Evolutionary conservation across 2,329 filamentous ascomycete species (phyloP).

Genomic region (Leptodontidium sp.): DNA sequence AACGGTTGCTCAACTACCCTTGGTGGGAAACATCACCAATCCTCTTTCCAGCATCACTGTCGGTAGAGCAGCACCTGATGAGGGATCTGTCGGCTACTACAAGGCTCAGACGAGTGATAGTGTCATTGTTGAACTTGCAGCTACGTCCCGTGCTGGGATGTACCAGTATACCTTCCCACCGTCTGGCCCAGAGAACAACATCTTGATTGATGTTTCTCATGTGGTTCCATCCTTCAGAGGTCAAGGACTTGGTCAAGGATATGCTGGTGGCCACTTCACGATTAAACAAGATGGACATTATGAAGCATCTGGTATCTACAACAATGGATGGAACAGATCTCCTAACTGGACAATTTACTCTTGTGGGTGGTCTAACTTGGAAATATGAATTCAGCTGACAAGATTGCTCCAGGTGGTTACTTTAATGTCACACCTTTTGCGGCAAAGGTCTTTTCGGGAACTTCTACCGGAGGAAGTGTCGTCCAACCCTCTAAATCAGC

Average conservation of each 20-base stretch:
- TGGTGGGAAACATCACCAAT: constrained; percentile 58
- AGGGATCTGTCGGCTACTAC: constrained; percentile 68
- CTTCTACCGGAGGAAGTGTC: constrained; percentile 43
- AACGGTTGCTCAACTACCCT: constrained; percentile 66
- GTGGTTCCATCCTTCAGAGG: constrained; percentile 69
- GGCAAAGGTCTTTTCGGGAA: constrained; percentile 42
- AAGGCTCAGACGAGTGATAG: constrained; percentile 62
- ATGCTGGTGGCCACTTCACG: constrained; percentile 65
- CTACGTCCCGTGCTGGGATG: constrained; percentile 64
- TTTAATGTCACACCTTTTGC: constrained; percentile 37
- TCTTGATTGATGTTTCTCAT: constrained; percentile 51
- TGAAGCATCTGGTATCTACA: constrained; percentile 67
- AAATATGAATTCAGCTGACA: constrained; percentile 14
- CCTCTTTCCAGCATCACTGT: constrained; percentile 65
- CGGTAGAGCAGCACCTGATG: constrained; percentile 58
- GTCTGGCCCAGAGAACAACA: constrained; percentile 47
- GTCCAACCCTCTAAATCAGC: constrained; percentile 44
- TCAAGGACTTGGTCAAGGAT: constrained; percentile 67
- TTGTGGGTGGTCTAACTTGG: constrained; percentile 54
- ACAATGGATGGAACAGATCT: constrained; percentile 72
- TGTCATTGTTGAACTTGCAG: constrained; percentile 64
- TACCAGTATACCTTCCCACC: constrained; percentile 67
- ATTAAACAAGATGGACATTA: constrained; percentile 62
- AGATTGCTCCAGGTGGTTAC: constrained; percentile 34
- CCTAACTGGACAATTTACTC: constrained; percentile 70